Conservation (phyloP, 352 stramenopile species). For the Globisporangium uncinulatum region DNA sequence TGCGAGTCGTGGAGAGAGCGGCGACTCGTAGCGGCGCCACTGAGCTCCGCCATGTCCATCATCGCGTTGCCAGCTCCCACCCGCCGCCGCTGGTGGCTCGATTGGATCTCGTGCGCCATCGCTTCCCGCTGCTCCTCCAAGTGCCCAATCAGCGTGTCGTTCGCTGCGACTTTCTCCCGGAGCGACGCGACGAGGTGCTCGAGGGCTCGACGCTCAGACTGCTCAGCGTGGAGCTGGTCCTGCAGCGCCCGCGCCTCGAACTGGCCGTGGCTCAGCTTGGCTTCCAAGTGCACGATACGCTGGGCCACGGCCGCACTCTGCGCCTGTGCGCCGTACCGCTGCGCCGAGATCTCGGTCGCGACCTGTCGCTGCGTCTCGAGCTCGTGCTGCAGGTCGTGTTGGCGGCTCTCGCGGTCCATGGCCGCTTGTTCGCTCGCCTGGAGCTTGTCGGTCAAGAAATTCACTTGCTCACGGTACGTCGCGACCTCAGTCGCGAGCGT, state of each 20-base stretch:
- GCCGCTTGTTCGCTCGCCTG: conserved; percentile 40
- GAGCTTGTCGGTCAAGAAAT: conserved; percentile 70
- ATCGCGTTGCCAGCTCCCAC: conserved; percentile 28
- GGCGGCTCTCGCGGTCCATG: conserved; percentile 20
- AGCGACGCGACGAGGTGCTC: conserved; percentile 61
- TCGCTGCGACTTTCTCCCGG: conserved; percentile 57
- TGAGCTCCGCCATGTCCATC: conserved; percentile 72
- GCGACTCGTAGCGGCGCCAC: conserved; percentile 23
- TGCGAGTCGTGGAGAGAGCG: not conserved
- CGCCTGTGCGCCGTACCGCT: conserved; percentile 66
- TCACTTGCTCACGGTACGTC: conserved; percentile 79
- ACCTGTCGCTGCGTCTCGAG: conserved; percentile 63
- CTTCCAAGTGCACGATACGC: conserved; percentile 71
- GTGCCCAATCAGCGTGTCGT: conserved; percentile 51
- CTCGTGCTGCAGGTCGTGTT: conserved; percentile 24
- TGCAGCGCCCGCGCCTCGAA: conserved; percentile 60
- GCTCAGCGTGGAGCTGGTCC: conserved; percentile 49
- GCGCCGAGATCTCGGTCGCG: conserved; percentile 72
- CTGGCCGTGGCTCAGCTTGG: conserved; percentile 64
- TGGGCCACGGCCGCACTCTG: conserved; percentile 71
- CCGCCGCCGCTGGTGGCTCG: conserved; percentile 46
- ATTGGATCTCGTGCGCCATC: conserved; percentile 70
- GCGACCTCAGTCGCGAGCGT: conserved; percentile 45
- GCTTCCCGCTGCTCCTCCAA: conserved; percentile 70
- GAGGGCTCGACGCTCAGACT: conserved; percentile 45